Percentiles rank a stretch among this genome's conserved stretches.
phyloP scores from a whole-genome alignment of 2,329 filamentous ascomycete genomes.

The Arthroderma sp. region DNA sequence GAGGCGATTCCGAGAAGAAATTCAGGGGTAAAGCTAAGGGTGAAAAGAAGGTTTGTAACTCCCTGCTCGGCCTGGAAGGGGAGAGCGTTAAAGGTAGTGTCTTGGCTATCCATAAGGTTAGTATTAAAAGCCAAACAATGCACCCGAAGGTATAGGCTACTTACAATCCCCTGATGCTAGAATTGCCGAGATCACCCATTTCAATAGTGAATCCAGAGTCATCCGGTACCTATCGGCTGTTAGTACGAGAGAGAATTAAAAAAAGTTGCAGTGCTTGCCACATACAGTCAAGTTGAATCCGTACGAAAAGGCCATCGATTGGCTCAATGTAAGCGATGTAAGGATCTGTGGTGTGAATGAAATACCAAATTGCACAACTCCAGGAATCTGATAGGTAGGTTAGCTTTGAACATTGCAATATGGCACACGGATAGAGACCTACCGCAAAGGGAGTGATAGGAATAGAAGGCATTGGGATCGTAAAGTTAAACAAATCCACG shows the following conservation, averaged over 20 bases:
- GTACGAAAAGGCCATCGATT: constrained; percentile 12
- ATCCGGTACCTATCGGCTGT: constrained; percentile 9
- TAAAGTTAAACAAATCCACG: constrained; percentile 8
- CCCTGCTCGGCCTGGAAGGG: constrained; percentile 10
- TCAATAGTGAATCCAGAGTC: constrained; percentile 11
- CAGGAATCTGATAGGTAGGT: constrained; percentile 10
- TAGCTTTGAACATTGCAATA: not conserved
- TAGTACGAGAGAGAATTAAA: not conserved
- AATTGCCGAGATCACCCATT: constrained; percentile 9
- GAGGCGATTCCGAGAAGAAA: constrained; percentile 13
- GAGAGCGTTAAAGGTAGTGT: constrained; percentile 11
- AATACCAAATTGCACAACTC: constrained; percentile 12
- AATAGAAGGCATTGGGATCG: constrained; percentile 11
- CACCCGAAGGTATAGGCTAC: constrained; percentile 2
- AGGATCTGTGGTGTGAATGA: constrained; percentile 10
- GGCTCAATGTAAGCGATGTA: constrained; percentile 5
- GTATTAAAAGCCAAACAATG: not conserved
- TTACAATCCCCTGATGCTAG: constrained; percentile 22
- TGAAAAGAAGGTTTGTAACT: constrained; percentile 7
- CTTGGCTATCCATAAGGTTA: constrained; percentile 5
- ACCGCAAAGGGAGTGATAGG: constrained; percentile 14
- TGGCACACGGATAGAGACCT: constrained; percentile 1
- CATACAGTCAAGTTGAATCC: constrained; percentile 13
- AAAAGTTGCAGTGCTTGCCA: not conserved
- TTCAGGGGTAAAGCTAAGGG: constrained; percentile 11